Percentiles rank a stretch among this genome's conserved stretches.
Evolutionary conservation across 176 grass and related monocot species (phyloP).

Genomic region (Panicum miliaceum): DNA sequence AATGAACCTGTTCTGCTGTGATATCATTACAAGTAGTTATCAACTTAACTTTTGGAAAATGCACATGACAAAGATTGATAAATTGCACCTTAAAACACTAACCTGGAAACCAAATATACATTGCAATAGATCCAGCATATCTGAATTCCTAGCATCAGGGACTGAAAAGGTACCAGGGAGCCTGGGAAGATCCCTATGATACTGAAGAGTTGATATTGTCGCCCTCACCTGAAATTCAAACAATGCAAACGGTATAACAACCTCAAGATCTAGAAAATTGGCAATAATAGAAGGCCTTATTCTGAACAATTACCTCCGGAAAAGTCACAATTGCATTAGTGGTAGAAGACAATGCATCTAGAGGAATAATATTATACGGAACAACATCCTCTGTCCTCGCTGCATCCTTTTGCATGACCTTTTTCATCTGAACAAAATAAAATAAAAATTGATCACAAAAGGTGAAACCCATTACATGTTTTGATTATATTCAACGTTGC

Average conservation of each 20-base stretch:
- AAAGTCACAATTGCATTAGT: conserved; percentile 76
- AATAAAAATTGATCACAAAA: conserved; percentile 36
- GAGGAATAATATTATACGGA: conserved; percentile 96
- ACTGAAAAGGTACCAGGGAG: conserved; percentile 71
- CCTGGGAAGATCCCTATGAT: conserved; percentile 64
- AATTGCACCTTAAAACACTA: conserved; percentile 30
- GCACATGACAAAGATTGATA: not conserved
- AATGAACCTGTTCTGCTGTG: not conserved
- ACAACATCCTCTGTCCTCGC: conserved; percentile 82
- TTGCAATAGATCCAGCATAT: conserved; percentile 93
- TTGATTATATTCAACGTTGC: conserved; percentile 19
- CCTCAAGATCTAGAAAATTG: not conserved
- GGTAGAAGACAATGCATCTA: conserved; percentile 77
- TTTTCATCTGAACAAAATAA: conserved; percentile 71
- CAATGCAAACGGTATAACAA: not conserved
- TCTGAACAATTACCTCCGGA: conserved; percentile 62
- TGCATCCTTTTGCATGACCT: conserved; percentile 87
- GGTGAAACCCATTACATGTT: not conserved
- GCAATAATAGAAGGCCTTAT: not conserved
- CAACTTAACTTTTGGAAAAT: not conserved
- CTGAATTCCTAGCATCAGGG: conserved; percentile 77
- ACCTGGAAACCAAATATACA: conserved; percentile 95
- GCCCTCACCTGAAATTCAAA: conserved; percentile 74
- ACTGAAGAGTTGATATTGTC: conserved; percentile 86
- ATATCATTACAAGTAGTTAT: not conserved